Evolutionary conservation across 2,329 filamentous ascomycete genomes (phyloP), one percentile per base, ranked within the genome.

Genomic region (Colletotrichum orbiculare): DNA sequence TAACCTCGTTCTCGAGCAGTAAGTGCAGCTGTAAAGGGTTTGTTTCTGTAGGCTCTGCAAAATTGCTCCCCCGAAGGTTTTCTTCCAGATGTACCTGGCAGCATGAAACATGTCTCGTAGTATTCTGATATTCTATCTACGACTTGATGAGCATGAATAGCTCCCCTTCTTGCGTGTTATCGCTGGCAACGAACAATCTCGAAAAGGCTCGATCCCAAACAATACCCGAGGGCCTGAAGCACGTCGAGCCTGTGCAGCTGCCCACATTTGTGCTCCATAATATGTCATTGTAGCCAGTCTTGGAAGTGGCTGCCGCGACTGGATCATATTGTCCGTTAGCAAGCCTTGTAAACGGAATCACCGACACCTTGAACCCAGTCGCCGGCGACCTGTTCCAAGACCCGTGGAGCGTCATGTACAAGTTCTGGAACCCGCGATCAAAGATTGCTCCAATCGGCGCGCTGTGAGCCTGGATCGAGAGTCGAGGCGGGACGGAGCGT

Each of bases 401-500:
- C 3, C 87, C 87, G 72, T 89, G 87, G 71, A 89, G 87, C 1
- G 85, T 81, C 35, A 89, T 79, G 80, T 85, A 89, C 38, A 85
- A 83, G 37, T 81, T 83, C 41, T 80, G 82, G 42, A 79, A 80
- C 35, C 69, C 63, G 37, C 76, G 72, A 70, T 89, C 85, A 76
- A 89, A 89, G 61, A 85, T 82, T 71, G 87, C 84, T 69, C 88
- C 86, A 39, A 89, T 77, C 5, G 87, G 87, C 3, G 87, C 87
- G 76, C 81, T 86, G 69, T 90, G 87, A 1, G 87, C 84, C 53
- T 81, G 76, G 72, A 90, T 87, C 0, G 81, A 79, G 11, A 89
- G 75, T 1, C 85, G 60, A 74, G 88, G 80, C 1, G 71, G 52
- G 8, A 72, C 63, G 12, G 76, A 71, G 52, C 73, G 71, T 69